Base-by-base conservation (phyloP, 805 yeast species). In the Candida railenensis region DNA sequence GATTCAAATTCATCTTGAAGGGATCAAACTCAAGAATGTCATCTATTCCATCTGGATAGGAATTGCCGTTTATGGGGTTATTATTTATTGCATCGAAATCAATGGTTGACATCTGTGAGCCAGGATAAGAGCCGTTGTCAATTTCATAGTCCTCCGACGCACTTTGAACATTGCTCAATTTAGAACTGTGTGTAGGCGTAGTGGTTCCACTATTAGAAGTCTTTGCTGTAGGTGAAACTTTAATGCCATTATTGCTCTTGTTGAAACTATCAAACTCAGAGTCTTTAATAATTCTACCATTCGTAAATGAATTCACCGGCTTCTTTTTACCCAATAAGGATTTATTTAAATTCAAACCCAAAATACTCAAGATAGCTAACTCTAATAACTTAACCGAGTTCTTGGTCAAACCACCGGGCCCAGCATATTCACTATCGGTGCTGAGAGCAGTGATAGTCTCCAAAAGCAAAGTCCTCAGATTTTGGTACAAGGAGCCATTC, bases 401-500 rank as follows among this genome's bases (percentile, higher is more conserved):
- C 52, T 71, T 69, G 7, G 87, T 79, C 21, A 86, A 60, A 34
- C 82, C 74, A 0, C 90, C 89, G 1, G 89, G 82, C 21, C 81
- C 63, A 16, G 78, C 82, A 40, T 74, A 65, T 18, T 64, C 66
- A 40, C 81, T 75, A 54, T 82, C 87, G 12, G 61, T 54, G 52
- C 71, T 78, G 47, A 85, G 65, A 42, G 76, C 79, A 19, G 70
- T 65, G 2, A 84, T 63, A 2, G 82, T 72, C 25, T 69, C 76
- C 18, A 71, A 63, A 40, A 89, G 64, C 41, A 87, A 66, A 30
- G 65, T 73, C 53, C 81, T 85, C 58, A 84, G 81, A 43, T 83
- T 89, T 57, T 81, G 87, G 58, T 84, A 82, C 45, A 89, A 65
- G 1, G 92, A 83, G 0, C 96, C 96, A 34, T 90, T 89, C 59